These are phyloP conservation scores for Vitis hybrid DNA, from an alignment of 177 flowering plant species.

Conservation along the genomic window DNA sequence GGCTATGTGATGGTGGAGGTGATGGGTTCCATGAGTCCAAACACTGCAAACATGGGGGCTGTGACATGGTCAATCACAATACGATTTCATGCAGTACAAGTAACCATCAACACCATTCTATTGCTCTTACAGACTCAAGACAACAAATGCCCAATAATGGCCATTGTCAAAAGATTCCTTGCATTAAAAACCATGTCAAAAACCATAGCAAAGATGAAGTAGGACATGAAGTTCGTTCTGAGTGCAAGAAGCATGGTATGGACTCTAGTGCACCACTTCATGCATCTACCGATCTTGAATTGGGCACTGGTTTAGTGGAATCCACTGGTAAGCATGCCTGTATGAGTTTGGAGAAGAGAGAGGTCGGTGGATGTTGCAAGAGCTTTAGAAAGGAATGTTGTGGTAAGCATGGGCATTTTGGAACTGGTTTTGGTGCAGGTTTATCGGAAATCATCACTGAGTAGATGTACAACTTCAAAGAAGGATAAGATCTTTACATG, in stretches of 20 bases:
- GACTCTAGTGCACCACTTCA: background rate
- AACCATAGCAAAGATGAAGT: background rate
- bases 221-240: background rate
- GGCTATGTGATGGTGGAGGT: background rate
- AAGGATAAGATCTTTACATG: background rate
- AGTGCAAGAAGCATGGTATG: background rate
- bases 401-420: constrained; percentile 29
- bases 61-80: background rate
- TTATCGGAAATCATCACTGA: constrained; percentile 52
- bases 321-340: constrained; percentile 8
- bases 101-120: background rate
- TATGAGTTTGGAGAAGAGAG: constrained; percentile 38
- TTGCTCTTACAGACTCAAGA: background rate
- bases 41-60: background rate
- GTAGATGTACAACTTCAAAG: constrained; percentile 11
- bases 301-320: background rate
- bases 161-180: background rate
- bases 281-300: background rate
- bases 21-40: background rate
- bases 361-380: constrained; percentile 50
- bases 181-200: background rate
- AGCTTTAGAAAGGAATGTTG: constrained; percentile 60
- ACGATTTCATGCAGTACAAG: background rate
- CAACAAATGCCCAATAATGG: background rate
- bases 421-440: constrained; percentile 29